Conservation (phyloP, 208 protist species). For the Angomonas ambiguus region DNA sequence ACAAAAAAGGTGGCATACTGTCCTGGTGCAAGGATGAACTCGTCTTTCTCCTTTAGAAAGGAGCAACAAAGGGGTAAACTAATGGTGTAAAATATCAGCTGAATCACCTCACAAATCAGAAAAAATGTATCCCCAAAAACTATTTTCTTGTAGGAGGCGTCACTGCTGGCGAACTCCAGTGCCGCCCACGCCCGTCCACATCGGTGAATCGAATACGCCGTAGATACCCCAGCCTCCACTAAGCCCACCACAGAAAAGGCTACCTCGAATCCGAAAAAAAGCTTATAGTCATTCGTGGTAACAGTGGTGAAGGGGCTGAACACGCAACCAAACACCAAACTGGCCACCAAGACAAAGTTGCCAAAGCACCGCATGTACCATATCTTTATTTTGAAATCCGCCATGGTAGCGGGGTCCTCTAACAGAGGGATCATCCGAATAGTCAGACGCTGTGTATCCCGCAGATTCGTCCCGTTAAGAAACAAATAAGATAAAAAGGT, state of each 20-base stretch:
- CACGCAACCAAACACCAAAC: constrained; percentile 51
- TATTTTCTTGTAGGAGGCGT: constrained; percentile 23
- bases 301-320: constrained; percentile 44
- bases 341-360: constrained; percentile 40
- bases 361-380: constrained; percentile 37
- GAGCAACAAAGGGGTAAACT: constrained; percentile 39
- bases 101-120: constrained; percentile 46
- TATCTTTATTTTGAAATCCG: constrained; percentile 33
- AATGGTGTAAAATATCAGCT: constrained; percentile 64
- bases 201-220: constrained; percentile 52
- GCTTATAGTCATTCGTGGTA: constrained; percentile 29
- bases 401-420: constrained; percentile 65
- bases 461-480: constrained; percentile 48
- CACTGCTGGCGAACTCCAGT: background rate
- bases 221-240: constrained; percentile 30
- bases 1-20: constrained; percentile 60
- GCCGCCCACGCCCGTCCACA: constrained; percentile 24
- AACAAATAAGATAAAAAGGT: constrained; percentile 53
- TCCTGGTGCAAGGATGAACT: constrained; percentile 41
- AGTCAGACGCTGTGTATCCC: constrained; percentile 39
- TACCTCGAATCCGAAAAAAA: constrained; percentile 65
- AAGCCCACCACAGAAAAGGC: constrained; percentile 49
- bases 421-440: constrained; percentile 54
- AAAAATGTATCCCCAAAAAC: constrained; percentile 53
- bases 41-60: constrained; percentile 36